These are phyloP conservation scores for Acer yangbiense DNA, from an alignment of 345 rosid genomes.

Conservation along the genomic window DNA sequence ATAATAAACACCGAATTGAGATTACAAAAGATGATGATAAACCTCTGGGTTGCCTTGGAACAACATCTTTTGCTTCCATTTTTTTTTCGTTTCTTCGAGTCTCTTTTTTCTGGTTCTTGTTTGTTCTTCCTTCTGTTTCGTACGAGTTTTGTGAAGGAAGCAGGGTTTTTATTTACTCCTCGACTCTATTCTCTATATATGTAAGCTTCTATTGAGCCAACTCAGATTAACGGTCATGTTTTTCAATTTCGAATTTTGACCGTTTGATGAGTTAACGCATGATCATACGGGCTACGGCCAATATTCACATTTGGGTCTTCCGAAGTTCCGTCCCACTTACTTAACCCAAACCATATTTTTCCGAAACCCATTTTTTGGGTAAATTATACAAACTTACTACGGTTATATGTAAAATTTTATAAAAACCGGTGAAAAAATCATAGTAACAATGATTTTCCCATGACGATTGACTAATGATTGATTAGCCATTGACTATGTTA, in stretches of 20 bases:
- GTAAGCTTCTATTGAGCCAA: neutral
- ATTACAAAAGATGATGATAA: neutral
- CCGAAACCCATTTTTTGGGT: too few relatives aligned
- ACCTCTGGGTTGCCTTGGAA: conserved; percentile 20
- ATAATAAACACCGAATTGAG: too few relatives aligned
- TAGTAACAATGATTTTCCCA: too few relatives aligned
- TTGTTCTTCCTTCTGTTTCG: neutral
- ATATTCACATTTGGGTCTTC: neutral
- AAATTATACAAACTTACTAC: too few relatives aligned
- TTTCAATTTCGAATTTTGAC: conserved; percentile 20
- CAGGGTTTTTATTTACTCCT: neutral
- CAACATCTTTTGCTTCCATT: neutral
- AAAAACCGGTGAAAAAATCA: too few relatives aligned
- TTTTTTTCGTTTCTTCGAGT: too few relatives aligned
- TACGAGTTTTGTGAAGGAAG: neutral
- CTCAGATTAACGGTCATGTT: conserved; percentile 7
- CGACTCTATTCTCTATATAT: neutral
- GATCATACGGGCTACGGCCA: neutral
- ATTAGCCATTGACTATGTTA: too few relatives aligned
- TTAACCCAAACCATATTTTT: too few relatives aligned
- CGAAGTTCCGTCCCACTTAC: too few relatives aligned
- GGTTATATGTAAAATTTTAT: too few relatives aligned
- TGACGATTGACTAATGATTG: too few relatives aligned
- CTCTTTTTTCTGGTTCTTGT: neutral
- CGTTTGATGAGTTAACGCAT: neutral